Base-by-base conservation (phyloP, 1,139 yeast species). In the Geotrichum macrosporum region DNA sequence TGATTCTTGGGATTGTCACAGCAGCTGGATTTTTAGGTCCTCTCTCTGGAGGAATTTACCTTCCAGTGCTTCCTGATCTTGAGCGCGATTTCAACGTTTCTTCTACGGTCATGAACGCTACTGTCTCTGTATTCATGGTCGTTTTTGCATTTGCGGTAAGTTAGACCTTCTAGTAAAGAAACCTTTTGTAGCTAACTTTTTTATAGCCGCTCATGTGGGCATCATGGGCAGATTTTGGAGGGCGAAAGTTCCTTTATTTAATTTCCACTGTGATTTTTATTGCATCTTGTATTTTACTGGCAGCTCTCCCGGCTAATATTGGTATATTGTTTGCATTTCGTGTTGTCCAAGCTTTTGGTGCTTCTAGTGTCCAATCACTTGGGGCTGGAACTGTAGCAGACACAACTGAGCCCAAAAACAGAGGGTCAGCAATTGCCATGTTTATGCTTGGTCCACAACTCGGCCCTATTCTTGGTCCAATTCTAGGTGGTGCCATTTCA, bases 321-420 rank as follows among this genome's bases (percentile, higher is more conserved):
- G 73, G 73, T 1, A 72, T 79, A 34, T 71, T 87, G 43, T 82
- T 85, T 57, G 78, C 77, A 1, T 75, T 86, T 47, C 72, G 95
- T 57, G 77, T 84, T n/a, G 64, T 85, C 3, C 75, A 83, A 44
- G 95, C 95, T 48, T 94, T 87, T 0, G 80, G 85, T 49, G 82
- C 89, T 1, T 92, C 94, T 0, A 78, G 89, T 41, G 95, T 86
- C 0, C 95, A 87, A 62, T 79, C 94, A 3, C 86, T 86, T 5
- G 95, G 95, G 1, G 95, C 95, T 0, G 95, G 95, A 2, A 84
- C 95, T 0, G 80, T 87, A 36, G 77, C 85, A 13, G 96, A 87
- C 60, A 64, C 86, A 29, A 85, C 72, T 59, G 70, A 74, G 3
- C 80, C 84, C 3, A 77, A 78, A 37, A 77, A 81, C 54, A 72